Conservation (phyloP, 331 rosid genomes). For the Saraca asoca region DNA sequence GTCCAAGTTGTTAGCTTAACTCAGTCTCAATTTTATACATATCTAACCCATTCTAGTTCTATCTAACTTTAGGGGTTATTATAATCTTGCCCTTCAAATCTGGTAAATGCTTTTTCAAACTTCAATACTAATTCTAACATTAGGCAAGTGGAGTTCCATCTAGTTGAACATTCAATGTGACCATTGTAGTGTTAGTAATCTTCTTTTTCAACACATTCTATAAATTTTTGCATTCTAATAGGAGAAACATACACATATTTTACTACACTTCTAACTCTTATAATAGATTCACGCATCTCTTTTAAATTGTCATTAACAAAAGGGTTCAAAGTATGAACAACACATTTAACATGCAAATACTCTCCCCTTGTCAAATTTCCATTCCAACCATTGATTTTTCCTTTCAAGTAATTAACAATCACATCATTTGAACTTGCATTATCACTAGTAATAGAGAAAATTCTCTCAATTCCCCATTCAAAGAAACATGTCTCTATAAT, state of each 20-base stretch:
- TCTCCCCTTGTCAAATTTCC: background rate
- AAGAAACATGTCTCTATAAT: background rate
- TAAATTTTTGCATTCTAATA: background rate
- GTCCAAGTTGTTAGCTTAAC: too few species aligned
- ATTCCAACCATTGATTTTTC: background rate
- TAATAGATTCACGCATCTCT: background rate
- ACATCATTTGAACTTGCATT: constrained; percentile 19
- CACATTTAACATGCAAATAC: background rate
- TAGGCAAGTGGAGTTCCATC: constrained; percentile 3
- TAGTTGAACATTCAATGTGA: background rate
- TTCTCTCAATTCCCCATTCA: background rate
- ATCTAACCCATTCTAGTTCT: too few species aligned
- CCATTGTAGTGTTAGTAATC: background rate
- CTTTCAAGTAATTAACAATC: background rate
- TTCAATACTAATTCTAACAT: background rate
- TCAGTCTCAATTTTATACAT: too few species aligned
- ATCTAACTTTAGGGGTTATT: too few species aligned
- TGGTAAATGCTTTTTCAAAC: background rate
- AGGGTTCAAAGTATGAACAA: background rate
- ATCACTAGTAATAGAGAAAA: background rate
- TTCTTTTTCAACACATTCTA: background rate
- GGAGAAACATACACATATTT: background rate
- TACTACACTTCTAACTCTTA: background rate
- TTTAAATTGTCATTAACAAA: constrained; percentile 10
- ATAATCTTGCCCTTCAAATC: too few species aligned